These are phyloP conservation scores for Exophiala lecanii-corni DNA, from an alignment of 2,329 filamentous ascomycete species.

Conservation along the genomic window DNA sequence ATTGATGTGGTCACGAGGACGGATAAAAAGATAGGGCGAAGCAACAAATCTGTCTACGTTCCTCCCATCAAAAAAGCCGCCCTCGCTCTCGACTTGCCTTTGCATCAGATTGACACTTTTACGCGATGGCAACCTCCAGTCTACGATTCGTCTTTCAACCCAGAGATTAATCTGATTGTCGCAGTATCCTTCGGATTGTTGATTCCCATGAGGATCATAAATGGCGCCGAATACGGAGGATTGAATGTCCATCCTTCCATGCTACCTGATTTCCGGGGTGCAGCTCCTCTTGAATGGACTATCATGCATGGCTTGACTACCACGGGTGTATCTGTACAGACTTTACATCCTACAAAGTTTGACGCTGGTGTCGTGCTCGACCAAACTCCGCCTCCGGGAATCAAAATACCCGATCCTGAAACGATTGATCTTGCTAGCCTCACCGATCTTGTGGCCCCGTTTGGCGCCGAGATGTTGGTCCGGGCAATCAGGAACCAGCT, in stretches of 20 bases:
- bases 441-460: slow-evolving; percentile 52
- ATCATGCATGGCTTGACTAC: slow-evolving; percentile 57
- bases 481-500: slow-evolving; percentile 57
- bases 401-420: slow-evolving; percentile 50
- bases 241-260: slow-evolving; percentile 92
- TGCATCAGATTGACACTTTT: slow-evolving; percentile 78
- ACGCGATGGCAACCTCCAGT: slow-evolving; percentile 67
- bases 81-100: slow-evolving; percentile 55
- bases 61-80: slow-evolving; percentile 69
- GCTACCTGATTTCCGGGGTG: slow-evolving; percentile 68
- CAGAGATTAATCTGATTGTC: slow-evolving; percentile 67
- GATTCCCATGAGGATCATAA: slow-evolving; percentile 71
- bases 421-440: slow-evolving; percentile 53
- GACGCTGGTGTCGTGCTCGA: slow-evolving; percentile 73
- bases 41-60: slow-evolving; percentile 62
- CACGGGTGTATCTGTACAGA: slow-evolving; percentile 82
- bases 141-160: slow-evolving; percentile 33
- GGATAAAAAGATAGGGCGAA: slow-evolving; percentile 71
- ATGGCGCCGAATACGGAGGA: slow-evolving; percentile 70
- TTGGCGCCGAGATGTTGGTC: slow-evolving; percentile 69
- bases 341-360: slow-evolving; percentile 69
- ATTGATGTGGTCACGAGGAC: slow-evolving; percentile 83
- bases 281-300: slow-evolving; percentile 83
- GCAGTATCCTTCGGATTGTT: slow-evolving; percentile 94
- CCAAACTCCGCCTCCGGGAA: slow-evolving; percentile 59